phyloP scores from a whole-genome alignment of 164 flowering plant genomes.

The Vitis labrusca region DNA sequence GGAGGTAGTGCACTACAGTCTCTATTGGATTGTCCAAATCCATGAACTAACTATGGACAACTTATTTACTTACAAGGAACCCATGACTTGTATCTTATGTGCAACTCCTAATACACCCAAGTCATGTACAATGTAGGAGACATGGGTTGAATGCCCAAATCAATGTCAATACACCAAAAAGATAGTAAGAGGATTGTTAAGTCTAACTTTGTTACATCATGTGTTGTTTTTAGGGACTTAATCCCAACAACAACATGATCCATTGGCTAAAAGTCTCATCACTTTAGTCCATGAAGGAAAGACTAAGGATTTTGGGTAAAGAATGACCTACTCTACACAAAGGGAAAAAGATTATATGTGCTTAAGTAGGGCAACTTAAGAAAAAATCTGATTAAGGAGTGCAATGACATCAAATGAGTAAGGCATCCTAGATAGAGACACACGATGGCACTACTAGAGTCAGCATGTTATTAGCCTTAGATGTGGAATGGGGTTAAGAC shows the following conservation, averaged over 20 bases:
- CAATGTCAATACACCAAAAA: no score
- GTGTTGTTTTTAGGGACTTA: no score
- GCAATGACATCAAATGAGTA: neutral
- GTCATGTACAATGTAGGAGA: no score
- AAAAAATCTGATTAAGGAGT: neutral
- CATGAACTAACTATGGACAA: no score
- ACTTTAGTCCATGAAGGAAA: neutral
- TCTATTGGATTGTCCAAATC: no score
- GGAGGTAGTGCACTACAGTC: no score
- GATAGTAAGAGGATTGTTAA: no score
- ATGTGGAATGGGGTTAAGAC: conserved; percentile 3
- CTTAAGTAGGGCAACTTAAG: neutral
- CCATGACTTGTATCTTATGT: no score
- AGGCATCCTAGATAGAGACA: conserved; percentile 5
- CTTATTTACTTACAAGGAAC: no score
- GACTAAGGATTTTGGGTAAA: neutral
- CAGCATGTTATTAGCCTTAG: neutral
- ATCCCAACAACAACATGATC: neutral
- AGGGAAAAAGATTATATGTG: conserved; percentile 5
- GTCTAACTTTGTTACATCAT: no score
- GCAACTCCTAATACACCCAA: no score
- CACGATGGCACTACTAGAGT: neutral
- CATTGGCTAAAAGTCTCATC: neutral
- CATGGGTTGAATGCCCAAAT: no score
- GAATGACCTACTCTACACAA: neutral